Evolutionary conservation across 1,139 yeast species (phyloP), one percentile per base, ranked within the genome.

Genomic region (Meyerozyma smithsonii): DNA sequence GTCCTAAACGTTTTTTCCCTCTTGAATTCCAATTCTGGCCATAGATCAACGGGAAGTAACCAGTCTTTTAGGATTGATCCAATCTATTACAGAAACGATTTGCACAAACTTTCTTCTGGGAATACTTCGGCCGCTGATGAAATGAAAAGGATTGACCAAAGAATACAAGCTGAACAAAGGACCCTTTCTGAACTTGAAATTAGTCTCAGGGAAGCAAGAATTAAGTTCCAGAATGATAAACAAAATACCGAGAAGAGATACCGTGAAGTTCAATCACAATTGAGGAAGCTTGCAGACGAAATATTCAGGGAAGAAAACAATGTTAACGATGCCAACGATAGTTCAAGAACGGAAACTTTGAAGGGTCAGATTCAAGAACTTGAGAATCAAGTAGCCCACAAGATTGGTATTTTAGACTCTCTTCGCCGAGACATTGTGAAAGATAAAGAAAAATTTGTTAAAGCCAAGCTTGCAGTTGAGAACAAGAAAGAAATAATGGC

Each of bases 21-120:
- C 8, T 62, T 69, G 37, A 64, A 73, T 44, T 52, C 61, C 12
- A 55, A 66, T 17, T 61, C 69, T 7, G 73, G 78, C 10, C 66
- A 71, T 41, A 70, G 78, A 37, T 52, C 61, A 8, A 55, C 59
- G 40, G 61, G 59, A 18, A 51, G 54, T 36, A 67, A 66, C 19
- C 71, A 74, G 1, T 69, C 74, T 2, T 68, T 78, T 16, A 67
- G 77, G 44, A 64, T 74, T 15, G 87, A 84, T 56, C 90, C 95
- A 0, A 61, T 82, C 5, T 64, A 61, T 47, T 79, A 66, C 41
- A 42, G 49, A 5, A 54, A 55, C 23, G 64, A 54, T 7, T 51
- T 62, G 2, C 58, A 58, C 17, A 70, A 67, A 43, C 59, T 70
- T 42, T 55, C 66, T 3, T 46, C 54, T 23, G 57, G 56, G n/a